A percentile compares a stretch with the other conserved stretches of the same genome.
These are phyloP conservation scores for Pharnaceum exiguum DNA, from an alignment of 148 eudicot species.

Conservation along the genomic window DNA sequence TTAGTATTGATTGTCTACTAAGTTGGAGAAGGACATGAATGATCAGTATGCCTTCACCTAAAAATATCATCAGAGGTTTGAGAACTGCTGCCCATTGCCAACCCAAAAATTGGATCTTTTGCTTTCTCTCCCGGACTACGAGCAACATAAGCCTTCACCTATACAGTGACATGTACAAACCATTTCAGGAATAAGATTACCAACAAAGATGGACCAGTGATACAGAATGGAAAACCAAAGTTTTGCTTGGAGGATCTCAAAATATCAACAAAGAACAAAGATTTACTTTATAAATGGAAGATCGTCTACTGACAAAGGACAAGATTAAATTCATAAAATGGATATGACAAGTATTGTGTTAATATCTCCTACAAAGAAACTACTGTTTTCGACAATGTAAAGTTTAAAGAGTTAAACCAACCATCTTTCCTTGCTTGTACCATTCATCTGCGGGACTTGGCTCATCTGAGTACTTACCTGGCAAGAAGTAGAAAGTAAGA, in stretches of 20 bases:
- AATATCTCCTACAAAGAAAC: no score
- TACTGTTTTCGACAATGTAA: no score
- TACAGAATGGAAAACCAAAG: no score
- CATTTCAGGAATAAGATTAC: neutral
- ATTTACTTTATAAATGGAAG: no score
- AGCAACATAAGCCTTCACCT: conserved; percentile 86
- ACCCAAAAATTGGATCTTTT: conserved; percentile 93
- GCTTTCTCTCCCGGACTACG: conserved; percentile 77
- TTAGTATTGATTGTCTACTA: conserved; percentile 5
- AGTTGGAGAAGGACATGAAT: neutral
- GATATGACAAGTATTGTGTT: no score
- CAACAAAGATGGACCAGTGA: no score
- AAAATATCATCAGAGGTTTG: conserved; percentile 80
- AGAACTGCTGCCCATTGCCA: conserved; percentile 75
- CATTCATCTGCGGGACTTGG: conserved; percentile 87
- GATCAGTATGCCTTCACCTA: conserved; percentile 47
- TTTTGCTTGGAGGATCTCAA: no score
- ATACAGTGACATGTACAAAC: neutral
- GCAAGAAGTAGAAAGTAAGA: conserved; percentile 14
- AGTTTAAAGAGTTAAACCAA: conserved; percentile 21
- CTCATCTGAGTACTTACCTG: conserved; percentile 91
- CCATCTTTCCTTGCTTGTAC: conserved; percentile 85
- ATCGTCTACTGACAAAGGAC: no score
- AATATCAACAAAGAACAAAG: no score
- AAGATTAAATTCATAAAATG: no score